These are phyloP conservation scores for Elongisporangium prolatum DNA, from an alignment of 352 stramenopile genomes.

Conservation along the genomic window DNA sequence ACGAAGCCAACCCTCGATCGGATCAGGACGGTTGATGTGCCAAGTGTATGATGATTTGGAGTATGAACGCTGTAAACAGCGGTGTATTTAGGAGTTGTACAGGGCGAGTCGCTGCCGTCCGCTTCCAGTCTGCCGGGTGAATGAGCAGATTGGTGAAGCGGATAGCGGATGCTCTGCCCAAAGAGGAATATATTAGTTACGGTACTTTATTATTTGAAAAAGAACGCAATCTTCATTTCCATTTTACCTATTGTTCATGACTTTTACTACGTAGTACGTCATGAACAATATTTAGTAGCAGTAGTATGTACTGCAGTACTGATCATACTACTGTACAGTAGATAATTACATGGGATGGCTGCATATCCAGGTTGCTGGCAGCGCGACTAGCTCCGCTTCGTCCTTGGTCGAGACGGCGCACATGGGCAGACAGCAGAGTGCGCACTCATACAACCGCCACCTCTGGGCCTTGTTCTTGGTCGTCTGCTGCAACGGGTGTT, in stretches of 20 bases:
- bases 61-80: not conserved
- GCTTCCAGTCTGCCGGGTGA: not conserved
- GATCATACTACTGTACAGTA: no score
- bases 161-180: not conserved
- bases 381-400: constrained; percentile 13
- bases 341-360: not conserved
- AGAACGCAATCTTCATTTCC: not conserved
- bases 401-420: constrained; percentile 15
- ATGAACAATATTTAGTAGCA: no score
- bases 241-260: no score
- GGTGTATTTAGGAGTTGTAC: not conserved
- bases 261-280: no score
- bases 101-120: not conserved
- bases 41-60: not conserved
- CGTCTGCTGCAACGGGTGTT: constrained; percentile 12
- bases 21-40: not conserved
- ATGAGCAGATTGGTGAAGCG: not conserved
- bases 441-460: constrained; percentile 39
- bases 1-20: not conserved
- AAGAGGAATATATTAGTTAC: not conserved
- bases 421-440: constrained; percentile 34
- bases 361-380: constrained; percentile 12
- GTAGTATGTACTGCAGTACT: no score
- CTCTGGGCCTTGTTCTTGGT: not conserved
- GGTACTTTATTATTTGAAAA: not conserved